Base-by-base conservation (phyloP, 768 basidiomycete genomes). In the Hebeloma cylindrosporum region DNA sequence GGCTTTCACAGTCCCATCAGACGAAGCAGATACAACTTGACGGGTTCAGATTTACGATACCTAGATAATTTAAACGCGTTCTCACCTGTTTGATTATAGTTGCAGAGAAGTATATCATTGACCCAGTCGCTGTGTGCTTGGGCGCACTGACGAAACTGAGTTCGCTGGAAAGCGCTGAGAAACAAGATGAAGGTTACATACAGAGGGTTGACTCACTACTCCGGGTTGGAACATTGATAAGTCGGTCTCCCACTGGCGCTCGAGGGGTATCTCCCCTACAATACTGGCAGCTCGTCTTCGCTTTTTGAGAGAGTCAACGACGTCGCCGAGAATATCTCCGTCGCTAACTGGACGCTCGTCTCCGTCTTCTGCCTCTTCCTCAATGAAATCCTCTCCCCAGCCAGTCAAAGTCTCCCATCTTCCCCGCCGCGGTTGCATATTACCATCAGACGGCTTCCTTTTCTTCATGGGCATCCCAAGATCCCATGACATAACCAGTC, bases 71-170 rank as follows among this genome's bases (percentile, higher is more conserved):
- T 5, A 28, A 17, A 25, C 2, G 11, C 7, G 5, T 2, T 66
- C 81, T 32, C 37, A 85, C 89, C 71, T 3, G 88, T 96, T 61
- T 94, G 93, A 53, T 96, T 93, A 49, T 82, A 75, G 60, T 97
- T 94, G 68, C 90, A 93, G 13, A 99, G 75, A 2, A 93, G 60
- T 35, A 98, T 80, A 57, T 98, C 95, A 60, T 96, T 99, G 26
- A 98, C 81, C 95, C 95, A 99, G 66, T 97, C 94, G 1, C 83
- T 84, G 62, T 97, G 93, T 4, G 81, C 78, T 60, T 97, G 93
- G 7, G 85, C 83, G 46, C 83, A 86, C 62, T 97, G 94, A 22
- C 95, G 78, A 61, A 96, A 97, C 16, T 75, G 71, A 20, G 51
- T 46, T 47, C 30, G 51, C 49, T 48, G 27, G 2, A 36, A 37